These are phyloP conservation scores for Solanum piurae DNA, from an alignment of 257 asterid genomes.

Conservation along the genomic window DNA sequence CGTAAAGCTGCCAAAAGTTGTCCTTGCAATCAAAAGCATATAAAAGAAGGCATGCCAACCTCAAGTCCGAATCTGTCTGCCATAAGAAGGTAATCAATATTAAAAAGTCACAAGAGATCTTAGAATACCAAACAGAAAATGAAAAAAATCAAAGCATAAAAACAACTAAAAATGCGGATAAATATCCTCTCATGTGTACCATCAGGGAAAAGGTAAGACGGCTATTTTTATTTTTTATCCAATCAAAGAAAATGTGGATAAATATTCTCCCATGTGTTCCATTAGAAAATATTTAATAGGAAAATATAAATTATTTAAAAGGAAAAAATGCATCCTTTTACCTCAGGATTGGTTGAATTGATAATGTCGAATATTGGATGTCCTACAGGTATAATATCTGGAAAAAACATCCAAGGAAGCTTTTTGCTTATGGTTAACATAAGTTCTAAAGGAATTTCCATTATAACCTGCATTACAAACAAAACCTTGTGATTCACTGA, in stretches of 20 bases:
- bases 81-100: slow-evolving; percentile 11
- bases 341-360: slow-evolving; percentile 95
- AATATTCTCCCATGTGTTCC: neutral
- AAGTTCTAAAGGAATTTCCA: slow-evolving; percentile 95
- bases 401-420: slow-evolving; percentile 99
- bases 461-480: slow-evolving; percentile 53
- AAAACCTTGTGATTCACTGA: neutral
- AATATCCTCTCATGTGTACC: neutral
- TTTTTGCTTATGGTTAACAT: slow-evolving; percentile 89
- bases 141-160: neutral
- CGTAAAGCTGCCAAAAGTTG: slow-evolving; percentile 92
- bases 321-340: slow-evolving; percentile 14
- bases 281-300: neutral
- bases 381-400: slow-evolving; percentile 85
- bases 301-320: neutral
- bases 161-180: neutral
- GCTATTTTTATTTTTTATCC: neutral
- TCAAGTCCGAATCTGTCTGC: slow-evolving; percentile 97
- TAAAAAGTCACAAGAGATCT: slow-evolving; percentile 3
- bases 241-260: neutral
- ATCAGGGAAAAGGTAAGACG: neutral
- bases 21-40: slow-evolving; percentile 89
- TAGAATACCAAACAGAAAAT: neutral
- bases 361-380: slow-evolving; percentile 95
- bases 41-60: slow-evolving; percentile 87